Conservation (phyloP, 2,329 filamentous ascomycete genomes). For the Arthrobotrys iridis region DNA sequence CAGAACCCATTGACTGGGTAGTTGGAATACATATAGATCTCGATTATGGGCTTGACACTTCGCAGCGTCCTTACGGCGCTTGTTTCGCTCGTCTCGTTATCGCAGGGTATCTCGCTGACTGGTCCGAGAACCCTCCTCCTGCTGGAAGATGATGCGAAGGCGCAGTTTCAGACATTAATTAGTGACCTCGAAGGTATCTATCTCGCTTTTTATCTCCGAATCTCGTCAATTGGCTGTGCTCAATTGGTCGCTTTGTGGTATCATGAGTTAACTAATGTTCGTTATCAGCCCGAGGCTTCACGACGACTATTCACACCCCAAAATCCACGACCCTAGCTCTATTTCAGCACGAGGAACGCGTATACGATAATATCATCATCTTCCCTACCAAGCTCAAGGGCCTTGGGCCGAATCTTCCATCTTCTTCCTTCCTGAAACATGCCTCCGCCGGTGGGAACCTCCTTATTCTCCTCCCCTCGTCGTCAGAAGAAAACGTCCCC, state of each 20-base stretch:
- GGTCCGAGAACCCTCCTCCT: conserved; percentile 86
- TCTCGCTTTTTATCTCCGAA: not conserved
- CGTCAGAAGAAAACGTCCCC: conserved; percentile 66
- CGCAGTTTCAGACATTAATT: conserved; percentile 82
- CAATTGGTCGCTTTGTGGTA: not conserved
- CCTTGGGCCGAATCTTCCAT: conserved; percentile 86
- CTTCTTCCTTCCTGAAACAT: conserved; percentile 87
- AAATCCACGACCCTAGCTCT: conserved; percentile 80
- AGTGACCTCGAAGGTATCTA: conserved; percentile 73
- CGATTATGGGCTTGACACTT: conserved; percentile 42
- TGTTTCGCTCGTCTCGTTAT: conserved; percentile 54
- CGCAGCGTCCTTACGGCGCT: conserved; percentile 48
- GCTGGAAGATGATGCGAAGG: conserved; percentile 84
- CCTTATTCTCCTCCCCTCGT: conserved; percentile 81
- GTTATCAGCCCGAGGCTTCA: conserved; percentile 78
- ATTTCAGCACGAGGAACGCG: conserved; percentile 85
- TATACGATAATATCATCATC: conserved; percentile 89
- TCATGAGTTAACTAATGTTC: not conserved
- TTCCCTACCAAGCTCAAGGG: conserved; percentile 92
- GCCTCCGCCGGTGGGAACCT: conserved; percentile 92
- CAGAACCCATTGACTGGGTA: conserved; percentile 40
- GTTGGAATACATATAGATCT: conserved; percentile 1
- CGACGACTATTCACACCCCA: conserved; percentile 81
- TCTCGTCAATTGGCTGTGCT: conserved; percentile 53
- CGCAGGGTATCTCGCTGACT: conserved; percentile 60